Percentiles rank a stretch among this genome's conserved stretches.
These are phyloP conservation scores for Apiospora arundinis DNA, from an alignment of 2,329 filamentous ascomycete genomes.

Conservation along the genomic window DNA sequence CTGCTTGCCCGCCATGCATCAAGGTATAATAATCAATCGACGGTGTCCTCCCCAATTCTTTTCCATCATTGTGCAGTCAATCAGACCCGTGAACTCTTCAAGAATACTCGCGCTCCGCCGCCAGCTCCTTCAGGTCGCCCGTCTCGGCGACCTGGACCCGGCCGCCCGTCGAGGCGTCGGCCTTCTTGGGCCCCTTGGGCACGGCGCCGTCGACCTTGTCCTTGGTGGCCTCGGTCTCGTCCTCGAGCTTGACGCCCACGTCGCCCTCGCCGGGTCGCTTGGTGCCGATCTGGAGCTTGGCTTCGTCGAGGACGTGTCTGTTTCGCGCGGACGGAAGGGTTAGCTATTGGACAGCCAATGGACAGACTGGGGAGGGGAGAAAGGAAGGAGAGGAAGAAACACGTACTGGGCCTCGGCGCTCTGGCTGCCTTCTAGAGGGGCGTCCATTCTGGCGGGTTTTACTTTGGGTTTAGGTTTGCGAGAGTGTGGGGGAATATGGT, in stretches of 20 bases:
- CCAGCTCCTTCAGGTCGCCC: constrained; percentile 41
- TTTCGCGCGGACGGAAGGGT: background rate
- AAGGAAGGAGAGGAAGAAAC: background rate
- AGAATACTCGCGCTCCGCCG: constrained; percentile 25
- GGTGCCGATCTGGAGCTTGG: constrained; percentile 25
- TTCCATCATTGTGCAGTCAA: background rate
- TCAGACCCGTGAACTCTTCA: background rate
- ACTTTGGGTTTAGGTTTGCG: background rate
- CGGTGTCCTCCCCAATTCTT: background rate
- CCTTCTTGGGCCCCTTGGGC: constrained; percentile 38
- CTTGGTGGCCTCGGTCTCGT: constrained; percentile 35
- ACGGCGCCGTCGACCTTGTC: constrained; percentile 40
- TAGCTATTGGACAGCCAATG: background rate
- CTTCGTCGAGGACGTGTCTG: constrained; percentile 36
- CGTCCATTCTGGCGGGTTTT: background rate
- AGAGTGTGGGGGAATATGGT: background rate
- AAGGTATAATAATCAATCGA: no score
- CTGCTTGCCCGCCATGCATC: no score
- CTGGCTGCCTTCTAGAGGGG: background rate
- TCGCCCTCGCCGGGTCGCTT: constrained; percentile 31
- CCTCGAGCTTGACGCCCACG: constrained; percentile 29
- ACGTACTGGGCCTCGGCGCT: constrained; percentile 15
- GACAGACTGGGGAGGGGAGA: background rate
- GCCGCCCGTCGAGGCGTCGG: constrained; percentile 35
- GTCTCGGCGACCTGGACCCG: constrained; percentile 41